phyloP scores from a whole-genome alignment of 495 filamentous ascomycete species.

The Annulohypoxylon moriforme region DNA sequence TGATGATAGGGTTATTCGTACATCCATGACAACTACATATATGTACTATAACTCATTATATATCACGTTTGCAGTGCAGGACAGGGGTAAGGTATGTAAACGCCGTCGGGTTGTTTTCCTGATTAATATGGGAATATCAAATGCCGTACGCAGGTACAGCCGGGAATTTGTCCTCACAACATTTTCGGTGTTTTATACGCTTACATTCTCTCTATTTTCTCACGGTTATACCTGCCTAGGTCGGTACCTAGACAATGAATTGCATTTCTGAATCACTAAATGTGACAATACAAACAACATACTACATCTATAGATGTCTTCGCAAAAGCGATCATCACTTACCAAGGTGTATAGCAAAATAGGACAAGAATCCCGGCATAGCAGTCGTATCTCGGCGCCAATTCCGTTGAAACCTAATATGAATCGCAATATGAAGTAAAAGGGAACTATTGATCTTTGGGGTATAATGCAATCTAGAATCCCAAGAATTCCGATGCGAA shows the following conservation, averaged over 20 bases:
- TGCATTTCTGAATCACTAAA: not conserved
- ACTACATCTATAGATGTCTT: not conserved
- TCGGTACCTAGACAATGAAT: not conserved
- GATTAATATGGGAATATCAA: not conserved
- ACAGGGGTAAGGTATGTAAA: conserved; percentile 5
- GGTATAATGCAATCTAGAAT: conserved; percentile 1
- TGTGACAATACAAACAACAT: not conserved
- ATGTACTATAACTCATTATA: not conserved
- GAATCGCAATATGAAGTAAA: conserved; percentile 1
- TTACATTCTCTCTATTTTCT: not conserved
- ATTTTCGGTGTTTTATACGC: not conserved
- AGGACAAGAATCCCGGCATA: not conserved
- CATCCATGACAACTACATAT: conserved; percentile 14
- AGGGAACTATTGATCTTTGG: not conserved
- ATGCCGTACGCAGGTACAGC: conserved; percentile 6
- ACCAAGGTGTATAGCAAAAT: not conserved
- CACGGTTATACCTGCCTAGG: not conserved
- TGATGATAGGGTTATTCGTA: conserved; percentile 32
- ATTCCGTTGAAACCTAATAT: conserved; percentile 11
- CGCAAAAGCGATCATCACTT: not conserved
- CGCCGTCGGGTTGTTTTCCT: conserved; percentile 9
- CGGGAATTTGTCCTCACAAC: not conserved
- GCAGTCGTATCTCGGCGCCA: conserved; percentile 9
- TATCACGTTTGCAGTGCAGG: not conserved
- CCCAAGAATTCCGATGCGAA: conserved; percentile 16